These are phyloP conservation scores for Schizopora paradoxa DNA, from an alignment of 1,284 basidiomycete species.

Conservation along the genomic window DNA sequence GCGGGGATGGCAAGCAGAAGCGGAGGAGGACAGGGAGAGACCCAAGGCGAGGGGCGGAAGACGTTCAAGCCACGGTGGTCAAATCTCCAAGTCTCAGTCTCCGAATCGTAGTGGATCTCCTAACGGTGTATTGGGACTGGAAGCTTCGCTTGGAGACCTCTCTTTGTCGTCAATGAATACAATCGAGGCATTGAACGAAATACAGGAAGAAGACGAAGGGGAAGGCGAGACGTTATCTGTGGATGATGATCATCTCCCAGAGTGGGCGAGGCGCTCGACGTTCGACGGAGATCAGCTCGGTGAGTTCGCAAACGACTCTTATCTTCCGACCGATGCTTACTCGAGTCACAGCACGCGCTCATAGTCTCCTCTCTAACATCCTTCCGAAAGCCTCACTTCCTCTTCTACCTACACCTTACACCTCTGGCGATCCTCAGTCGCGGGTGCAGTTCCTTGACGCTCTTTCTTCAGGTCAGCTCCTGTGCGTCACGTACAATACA, in stretches of 20 bases:
- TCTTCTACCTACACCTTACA: conserved; percentile 36
- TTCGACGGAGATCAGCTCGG: conserved; percentile 56
- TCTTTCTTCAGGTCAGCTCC: conserved; percentile 72
- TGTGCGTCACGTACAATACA: conserved; percentile 77
- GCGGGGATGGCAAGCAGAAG: conserved; percentile 46
- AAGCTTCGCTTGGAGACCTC: conserved; percentile 6
- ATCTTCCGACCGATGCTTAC: conserved; percentile 10
- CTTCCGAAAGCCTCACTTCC: conserved; percentile 39
- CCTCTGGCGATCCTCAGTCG: too few relatives aligned
- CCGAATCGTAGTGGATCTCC: conserved; percentile 48
- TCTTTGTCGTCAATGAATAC: too few relatives aligned
- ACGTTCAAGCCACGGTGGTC: conserved; percentile 41
- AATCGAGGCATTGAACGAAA: conserved; percentile 45
- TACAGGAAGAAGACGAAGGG: conserved; percentile 40
- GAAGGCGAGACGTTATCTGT: conserved; percentile 33
- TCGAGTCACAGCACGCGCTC: conserved; percentile 45
- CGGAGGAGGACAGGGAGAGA: conserved; percentile 32
- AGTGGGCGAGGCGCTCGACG: conserved; percentile 60
- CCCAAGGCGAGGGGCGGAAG: conserved; percentile 37
- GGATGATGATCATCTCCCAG: conserved; percentile 64
- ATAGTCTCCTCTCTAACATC: conserved; percentile 49
- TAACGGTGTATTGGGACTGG: conserved; percentile 34
- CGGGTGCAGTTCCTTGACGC: conserved; percentile 42
- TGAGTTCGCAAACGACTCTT: conserved; percentile 29
- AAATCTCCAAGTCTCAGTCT: conserved; percentile 45